Conservation (phyloP, 176 grass and related monocot species). For the Triticum turgidum region DNA sequence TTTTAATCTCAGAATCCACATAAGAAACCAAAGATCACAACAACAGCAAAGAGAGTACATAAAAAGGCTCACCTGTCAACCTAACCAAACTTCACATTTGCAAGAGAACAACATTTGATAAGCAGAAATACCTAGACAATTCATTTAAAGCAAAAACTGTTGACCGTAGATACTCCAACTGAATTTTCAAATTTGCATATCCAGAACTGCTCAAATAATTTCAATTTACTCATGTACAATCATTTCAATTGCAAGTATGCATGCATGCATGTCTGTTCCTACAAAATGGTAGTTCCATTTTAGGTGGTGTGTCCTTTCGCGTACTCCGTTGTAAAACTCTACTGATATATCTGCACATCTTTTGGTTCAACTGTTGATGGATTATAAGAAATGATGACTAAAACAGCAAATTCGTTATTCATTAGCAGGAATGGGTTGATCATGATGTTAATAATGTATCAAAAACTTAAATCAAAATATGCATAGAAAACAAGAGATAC, state of each 20-base stretch:
- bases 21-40: neutral
- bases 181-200: slow-evolving; percentile 15
- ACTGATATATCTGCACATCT: no score
- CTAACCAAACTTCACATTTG: slow-evolving; percentile 10
- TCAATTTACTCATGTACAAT: neutral
- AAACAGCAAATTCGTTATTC: neutral
- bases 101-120: neutral
- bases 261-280: no score
- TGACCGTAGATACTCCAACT: neutral
- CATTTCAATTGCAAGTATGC: no score
- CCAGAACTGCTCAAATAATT: neutral
- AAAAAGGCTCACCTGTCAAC: neutral
- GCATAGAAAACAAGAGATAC: neutral
- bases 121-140: neutral
- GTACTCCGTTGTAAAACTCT: no score
- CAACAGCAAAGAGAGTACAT: neutral
- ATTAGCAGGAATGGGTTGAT: neutral
- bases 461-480: neutral
- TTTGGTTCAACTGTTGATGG: no score
- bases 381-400: neutral
- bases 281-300: no score
- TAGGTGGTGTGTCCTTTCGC: no score
- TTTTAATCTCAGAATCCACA: neutral
- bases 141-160: slow-evolving; percentile 8
- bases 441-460: neutral